Evolutionary conservation across 805 yeast genomes (phyloP).

Genomic region (Candida khao-thaluensis): DNA sequence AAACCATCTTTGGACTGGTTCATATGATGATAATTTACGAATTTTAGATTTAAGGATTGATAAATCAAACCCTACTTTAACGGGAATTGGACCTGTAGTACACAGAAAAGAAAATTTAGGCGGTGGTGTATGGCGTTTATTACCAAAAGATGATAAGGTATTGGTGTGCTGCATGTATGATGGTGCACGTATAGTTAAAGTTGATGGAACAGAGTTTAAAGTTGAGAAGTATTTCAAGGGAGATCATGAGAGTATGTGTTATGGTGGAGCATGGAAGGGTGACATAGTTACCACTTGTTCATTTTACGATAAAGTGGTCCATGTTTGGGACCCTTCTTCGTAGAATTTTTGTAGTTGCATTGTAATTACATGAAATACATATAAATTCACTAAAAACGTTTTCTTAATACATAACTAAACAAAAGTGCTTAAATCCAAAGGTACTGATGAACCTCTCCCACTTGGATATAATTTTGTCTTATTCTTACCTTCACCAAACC

Average conservation of each 20-base stretch:
- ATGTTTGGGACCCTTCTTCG: slow-evolving; percentile 55
- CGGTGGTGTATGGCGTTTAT: slow-evolving; percentile 95
- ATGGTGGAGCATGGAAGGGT: slow-evolving; percentile 88
- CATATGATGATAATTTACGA: slow-evolving; percentile 81
- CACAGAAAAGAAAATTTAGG: slow-evolving; percentile 54
- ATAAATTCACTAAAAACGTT: background rate
- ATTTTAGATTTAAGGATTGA: slow-evolving; percentile 64
- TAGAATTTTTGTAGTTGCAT: background rate
- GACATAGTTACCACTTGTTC: slow-evolving; percentile 72
- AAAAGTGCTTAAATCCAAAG: slow-evolving; percentile 56
- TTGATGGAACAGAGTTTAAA: slow-evolving; percentile 23
- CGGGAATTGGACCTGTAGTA: slow-evolving; percentile 53
- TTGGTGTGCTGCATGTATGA: slow-evolving; percentile 93
- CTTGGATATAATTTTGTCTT: slow-evolving; percentile 78
- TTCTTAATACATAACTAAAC: slow-evolving; percentile 9
- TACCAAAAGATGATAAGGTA: slow-evolving; percentile 58
- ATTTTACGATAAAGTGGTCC: slow-evolving; percentile 83
- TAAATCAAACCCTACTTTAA: slow-evolving; percentile 33
- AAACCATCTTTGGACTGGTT: slow-evolving; percentile 74
- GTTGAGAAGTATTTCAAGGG: slow-evolving; percentile 49
- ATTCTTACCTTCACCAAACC: slow-evolving; percentile 54
- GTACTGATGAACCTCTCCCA: slow-evolving; percentile 92
- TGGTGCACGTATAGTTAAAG: slow-evolving; percentile 71
- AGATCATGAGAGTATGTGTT: slow-evolving; percentile 89
- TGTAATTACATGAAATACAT: too few relatives aligned